Base-by-base conservation (phyloP, 768 basidiomycete genomes). In the Pleurotus salmoneostramineus region DNA sequence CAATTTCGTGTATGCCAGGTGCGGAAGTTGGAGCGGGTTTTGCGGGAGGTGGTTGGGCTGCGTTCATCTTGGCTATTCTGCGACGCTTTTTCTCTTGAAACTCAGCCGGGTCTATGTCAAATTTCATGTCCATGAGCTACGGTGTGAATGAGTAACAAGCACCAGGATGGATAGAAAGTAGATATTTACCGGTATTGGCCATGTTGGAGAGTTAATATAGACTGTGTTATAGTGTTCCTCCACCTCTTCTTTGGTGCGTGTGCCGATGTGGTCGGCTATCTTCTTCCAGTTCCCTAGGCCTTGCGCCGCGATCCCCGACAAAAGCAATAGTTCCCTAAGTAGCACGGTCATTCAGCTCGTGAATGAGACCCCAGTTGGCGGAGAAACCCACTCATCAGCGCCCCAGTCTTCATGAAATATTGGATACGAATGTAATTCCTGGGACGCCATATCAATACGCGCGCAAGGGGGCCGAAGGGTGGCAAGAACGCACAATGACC, bases 221-320 rank as follows among this genome's bases (percentile, higher is more conserved):
- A 90, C 82, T 49, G 80, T 66, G 45, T 83, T 82, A 69, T 99
- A 99, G 71, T 99, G 96, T 58, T 85, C 74, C 69, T 95, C 90
- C 11, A 93, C 92, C 66, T 98, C 95, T 66, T 97, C 93, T 69
- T 88, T 95, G 8, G 95, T 90, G 57, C 95, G 82, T 6, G 94
- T 95, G 6, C 97, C 97, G 40, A 99, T 83, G 70, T 97, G 93
- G 64, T 94, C 94, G 1, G 95, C 90, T 44, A 96, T 92, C 65
- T 95, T 95, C 68, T 89, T 88, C 96, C 96, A 99, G 68, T 98
- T 98, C 3, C 96, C 96, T 35, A 98, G 71, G 0, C 96, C 96
- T 66, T 93, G 90, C 27, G 83, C 80, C 5, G 91, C 82, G 34
- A 95, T 85, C 33, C 95, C 97, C 56, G 95, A 93, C 46, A 98